Evolutionary conservation across 2,329 filamentous ascomycete genomes (phyloP), one percentile per base, ranked within the genome.

Genomic region (Mariannaea sp.): DNA sequence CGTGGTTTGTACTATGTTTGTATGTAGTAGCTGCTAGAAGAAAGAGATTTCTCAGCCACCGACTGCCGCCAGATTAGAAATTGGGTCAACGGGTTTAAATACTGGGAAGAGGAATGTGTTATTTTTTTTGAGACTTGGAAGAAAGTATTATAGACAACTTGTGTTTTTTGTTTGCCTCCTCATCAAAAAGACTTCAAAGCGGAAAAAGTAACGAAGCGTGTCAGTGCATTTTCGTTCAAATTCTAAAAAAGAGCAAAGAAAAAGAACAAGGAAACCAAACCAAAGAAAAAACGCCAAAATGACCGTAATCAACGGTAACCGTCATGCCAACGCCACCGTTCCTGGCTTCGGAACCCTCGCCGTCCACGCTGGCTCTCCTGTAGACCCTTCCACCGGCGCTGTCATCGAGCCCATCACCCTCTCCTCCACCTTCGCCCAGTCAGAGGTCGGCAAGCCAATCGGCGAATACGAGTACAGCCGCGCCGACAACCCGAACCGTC

Each of bases 381-480:
- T 94, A 72, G 94, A 97, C 76, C 89, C 92, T 35, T 78, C 84
- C 29, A 97, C 93, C 16, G 94, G 94, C 58, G 94, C 94, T 61
- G 94, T 99, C 66, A 99, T 99, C 71, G 91, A 93, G 75, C 78
- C 94, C 65, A 97, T 99, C 72, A 97, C 93, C 7, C 85, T 99
- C 17, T 96, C 92, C n/a, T 97, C 94, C 12, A 99, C 94, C 5
- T 99, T 93, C 70, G 91, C 89, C 13, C 94, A 99, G 77, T 87
- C 85, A 12, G 83, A 85, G 8, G 91, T 96, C 14, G 94, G 93
- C 59, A 85, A 88, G 72, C 94, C 94, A 1, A 79, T 97, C 26
- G 94, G 94, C 68, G 77, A 79, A 57, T 96, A 92, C 76, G 94
- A 99, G 76, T 99, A 99, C 80, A 91, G 88, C 47, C 86, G 94